Percentiles rank a stretch among this genome's conserved stretches.
Evolutionary conservation across 345 rosid species (phyloP).

Genomic region (Psidium guajava): DNA sequence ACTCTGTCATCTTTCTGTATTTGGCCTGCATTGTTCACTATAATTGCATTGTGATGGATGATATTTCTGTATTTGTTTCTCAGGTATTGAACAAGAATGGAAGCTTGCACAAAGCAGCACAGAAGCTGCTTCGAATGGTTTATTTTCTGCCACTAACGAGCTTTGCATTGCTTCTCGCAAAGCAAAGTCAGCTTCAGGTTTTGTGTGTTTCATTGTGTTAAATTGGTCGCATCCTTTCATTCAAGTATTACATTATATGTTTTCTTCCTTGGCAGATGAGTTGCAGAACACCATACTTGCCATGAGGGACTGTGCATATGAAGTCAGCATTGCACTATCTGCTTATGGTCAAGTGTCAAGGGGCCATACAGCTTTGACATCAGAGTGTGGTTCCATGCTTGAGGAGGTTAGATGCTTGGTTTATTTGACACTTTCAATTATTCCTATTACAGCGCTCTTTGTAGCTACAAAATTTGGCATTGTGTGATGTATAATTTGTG

Average conservation of each 20-base stretch:
- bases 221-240: background rate
- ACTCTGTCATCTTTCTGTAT: conserved; percentile 4
- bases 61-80: conserved; percentile 4
- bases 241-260: background rate
- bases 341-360: conserved; percentile 64
- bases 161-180: conserved; percentile 61
- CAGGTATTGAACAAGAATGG: conserved; percentile 83
- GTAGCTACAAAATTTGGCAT: background rate
- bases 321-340: conserved; percentile 64
- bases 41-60: background rate
- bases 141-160: conserved; percentile 65
- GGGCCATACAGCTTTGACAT: conserved; percentile 83
- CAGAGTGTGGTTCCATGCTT: conserved; percentile 93
- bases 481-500: background rate
- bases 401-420: conserved; percentile 44
- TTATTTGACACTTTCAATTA: background rate
- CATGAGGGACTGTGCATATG: conserved; percentile 90
- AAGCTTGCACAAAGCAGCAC: conserved; percentile 63
- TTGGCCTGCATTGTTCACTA: background rate
- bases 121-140: conserved; percentile 72
- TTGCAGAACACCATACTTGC: conserved; percentile 63
- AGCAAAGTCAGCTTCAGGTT: conserved; percentile 89
- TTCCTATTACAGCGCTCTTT: background rate
- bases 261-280: conserved; percentile 43
- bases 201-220: background rate